Percentiles rank a stretch among this genome's conserved stretches.
Conservation (phyloP, 1,284 basidiomycete genomes). For the Ustilago curta region DNA sequence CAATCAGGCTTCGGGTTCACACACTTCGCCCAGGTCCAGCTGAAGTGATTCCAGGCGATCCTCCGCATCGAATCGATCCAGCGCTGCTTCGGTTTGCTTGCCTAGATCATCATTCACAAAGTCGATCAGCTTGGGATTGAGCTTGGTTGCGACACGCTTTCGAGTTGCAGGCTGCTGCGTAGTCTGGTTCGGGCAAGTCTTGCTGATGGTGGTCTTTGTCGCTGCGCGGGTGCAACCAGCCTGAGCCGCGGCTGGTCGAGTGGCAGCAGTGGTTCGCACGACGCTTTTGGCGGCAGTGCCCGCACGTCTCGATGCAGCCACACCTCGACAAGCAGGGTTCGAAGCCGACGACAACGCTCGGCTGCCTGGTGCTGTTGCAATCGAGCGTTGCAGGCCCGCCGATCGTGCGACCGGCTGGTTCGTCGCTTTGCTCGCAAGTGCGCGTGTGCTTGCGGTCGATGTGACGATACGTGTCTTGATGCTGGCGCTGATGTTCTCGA, state of each 20-base stretch:
- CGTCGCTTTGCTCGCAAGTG: neutral
- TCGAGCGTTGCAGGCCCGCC: slow-evolving; percentile 31
- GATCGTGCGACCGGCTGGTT: slow-evolving; percentile 8
- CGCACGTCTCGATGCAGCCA: neutral
- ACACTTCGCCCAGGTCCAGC: slow-evolving; percentile 25
- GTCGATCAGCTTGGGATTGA: slow-evolving; percentile 43
- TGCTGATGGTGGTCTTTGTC: slow-evolving; percentile 1
- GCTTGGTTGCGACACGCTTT: slow-evolving; percentile 10
- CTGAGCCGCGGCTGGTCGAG: neutral
- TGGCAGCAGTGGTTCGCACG: slow-evolving; percentile 3
- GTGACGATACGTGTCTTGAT: neutral
- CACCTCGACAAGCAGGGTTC: slow-evolving; percentile 1
- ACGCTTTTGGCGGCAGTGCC: neutral
- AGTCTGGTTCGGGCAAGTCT: neutral
- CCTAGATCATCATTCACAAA: slow-evolving; percentile 47
- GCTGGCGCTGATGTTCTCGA: neutral
- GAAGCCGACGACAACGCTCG: slow-evolving; percentile 9
- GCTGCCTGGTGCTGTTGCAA: slow-evolving; percentile 26
- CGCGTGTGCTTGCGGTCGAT: slow-evolving; percentile 2
- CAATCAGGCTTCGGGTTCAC: slow-evolving; percentile 5
- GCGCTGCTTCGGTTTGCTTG: slow-evolving; percentile 30
- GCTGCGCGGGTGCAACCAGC: neutral
- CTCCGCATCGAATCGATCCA: slow-evolving; percentile 21
- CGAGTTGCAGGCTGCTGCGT: neutral
- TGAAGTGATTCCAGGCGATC: slow-evolving; percentile 27